phyloP scores from a whole-genome alignment of 768 basidiomycete genomes.

The Nevesoporus exiguus region DNA sequence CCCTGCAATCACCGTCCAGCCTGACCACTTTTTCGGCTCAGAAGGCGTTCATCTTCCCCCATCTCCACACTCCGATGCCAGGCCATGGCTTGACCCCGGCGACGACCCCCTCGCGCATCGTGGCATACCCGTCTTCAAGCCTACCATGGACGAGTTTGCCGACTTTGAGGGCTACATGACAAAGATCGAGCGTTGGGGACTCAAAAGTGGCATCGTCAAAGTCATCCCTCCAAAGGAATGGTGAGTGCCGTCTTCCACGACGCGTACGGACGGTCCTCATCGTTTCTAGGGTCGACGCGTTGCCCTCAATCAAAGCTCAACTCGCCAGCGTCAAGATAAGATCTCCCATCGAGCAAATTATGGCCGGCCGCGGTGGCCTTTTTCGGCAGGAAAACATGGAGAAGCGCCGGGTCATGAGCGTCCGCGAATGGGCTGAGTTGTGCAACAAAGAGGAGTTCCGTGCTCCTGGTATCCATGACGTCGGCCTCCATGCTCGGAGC shows the following conservation, averaged over 20 bases:
- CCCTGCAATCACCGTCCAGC: constrained; percentile 56
- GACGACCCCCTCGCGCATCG: constrained; percentile 79
- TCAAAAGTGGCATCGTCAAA: constrained; percentile 89
- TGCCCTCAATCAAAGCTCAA: constrained; percentile 71
- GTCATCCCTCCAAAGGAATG: constrained; percentile 94
- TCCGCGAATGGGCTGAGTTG: constrained; percentile 84
- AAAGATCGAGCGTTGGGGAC: constrained; percentile 86
- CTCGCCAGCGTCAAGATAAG: constrained; percentile 75
- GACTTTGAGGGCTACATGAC: constrained; percentile 93
- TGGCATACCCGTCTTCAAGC: constrained; percentile 96
- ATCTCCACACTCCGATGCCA: constrained; percentile 61
- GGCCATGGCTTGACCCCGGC: constrained; percentile 68
- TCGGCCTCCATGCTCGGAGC: constrained; percentile 51
- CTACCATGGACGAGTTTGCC: constrained; percentile 85
- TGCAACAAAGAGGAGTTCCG: constrained; percentile 68
- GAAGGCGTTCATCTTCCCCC: constrained; percentile 45
- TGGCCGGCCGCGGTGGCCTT: constrained; percentile 81
- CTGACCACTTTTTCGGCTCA: constrained; percentile 79
- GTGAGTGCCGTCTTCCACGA: constrained; percentile 43
- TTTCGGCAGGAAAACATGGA: constrained; percentile 91
- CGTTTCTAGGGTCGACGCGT: constrained; percentile 55
- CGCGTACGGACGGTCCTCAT: constrained; percentile 17
- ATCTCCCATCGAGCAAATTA: constrained; percentile 90
- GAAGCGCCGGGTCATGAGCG: constrained; percentile 78
- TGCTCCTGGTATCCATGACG: constrained; percentile 68